Base-by-base conservation (phyloP, 768 basidiomycete species). In the Hericium alpestre region DNA sequence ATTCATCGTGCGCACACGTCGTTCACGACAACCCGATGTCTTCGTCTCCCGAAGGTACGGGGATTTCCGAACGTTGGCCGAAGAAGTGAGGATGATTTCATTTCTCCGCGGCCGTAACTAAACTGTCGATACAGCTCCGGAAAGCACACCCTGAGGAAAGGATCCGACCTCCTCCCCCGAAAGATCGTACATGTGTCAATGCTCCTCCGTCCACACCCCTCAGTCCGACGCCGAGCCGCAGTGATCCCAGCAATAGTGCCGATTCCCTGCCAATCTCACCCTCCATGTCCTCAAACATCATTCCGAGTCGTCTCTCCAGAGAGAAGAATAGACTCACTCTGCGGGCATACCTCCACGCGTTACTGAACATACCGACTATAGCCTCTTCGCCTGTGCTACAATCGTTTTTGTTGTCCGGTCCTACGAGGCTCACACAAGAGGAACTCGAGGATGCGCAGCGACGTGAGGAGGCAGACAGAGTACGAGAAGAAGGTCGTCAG, bases 311-410 rank as follows among this genome's bases (percentile, higher is more conserved):
- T 38, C 76, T 95, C 20, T 76, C 91, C 1, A 77, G 96, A 23
- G 96, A 99, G 69, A 95, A 93, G 78, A 99, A 99, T 65, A 77
- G 96, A 13, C 75, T 99, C 4, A 98, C 96, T 0, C 80, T 99
- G 16, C 83, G 96, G 18, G 85, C 93, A 0, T 98, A 97, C 71
- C 78, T 99, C n/a, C 87, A 90, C 61, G 70, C 82, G 1, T 74
- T 99, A 27, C 76, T 98, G 55, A 70, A 81, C 22, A 82, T 82
- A 1, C 80, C 84, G 0, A 74, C 76, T 20, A 77, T 96, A n/a
- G 85, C 87, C 4, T 86, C 87, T 47, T 92, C 91, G 0, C 87
- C 91, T 4, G 88, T 97, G 11, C 76, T 97, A 39, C 79, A 79
- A 53, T 89, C 87, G 0, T 99, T 98, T 73, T 74, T 99, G 40